Percentiles rank a stretch among this genome's conserved stretches.
Conservation (phyloP, 2,329 filamentous ascomycete genomes). For the Penicillium expansum region DNA sequence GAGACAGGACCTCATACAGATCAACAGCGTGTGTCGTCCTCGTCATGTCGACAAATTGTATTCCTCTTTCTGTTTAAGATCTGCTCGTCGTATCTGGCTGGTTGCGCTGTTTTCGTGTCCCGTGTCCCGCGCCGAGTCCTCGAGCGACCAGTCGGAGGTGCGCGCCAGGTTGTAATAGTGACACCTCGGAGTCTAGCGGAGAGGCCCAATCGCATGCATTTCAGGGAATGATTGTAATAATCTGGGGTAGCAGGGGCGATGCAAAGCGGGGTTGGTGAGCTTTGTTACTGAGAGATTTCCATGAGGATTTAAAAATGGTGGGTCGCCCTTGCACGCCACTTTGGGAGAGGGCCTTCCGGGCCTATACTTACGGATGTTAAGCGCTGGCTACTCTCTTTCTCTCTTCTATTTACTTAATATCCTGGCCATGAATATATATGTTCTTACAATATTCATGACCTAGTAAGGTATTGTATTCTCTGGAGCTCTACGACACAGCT, state of each 20-base stretch:
- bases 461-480: background rate
- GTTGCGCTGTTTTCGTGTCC: background rate
- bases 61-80: background rate
- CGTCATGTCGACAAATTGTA: slow-evolving; percentile 9
- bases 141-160: background rate
- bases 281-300: background rate
- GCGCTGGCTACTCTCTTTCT: background rate
- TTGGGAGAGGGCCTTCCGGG: background rate
- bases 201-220: background rate
- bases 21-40: slow-evolving; percentile 18
- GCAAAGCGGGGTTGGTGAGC: slow-evolving; percentile 3
- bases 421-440: background rate
- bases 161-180: background rate
- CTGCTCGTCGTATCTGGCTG: background rate
- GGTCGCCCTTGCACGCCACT: slow-evolving; percentile 6
- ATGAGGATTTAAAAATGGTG: slow-evolving; percentile 1
- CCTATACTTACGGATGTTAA: background rate
- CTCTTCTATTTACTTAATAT: background rate
- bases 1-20: slow-evolving; percentile 43
- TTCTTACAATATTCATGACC: background rate
- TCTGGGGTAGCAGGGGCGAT: slow-evolving; percentile 1
- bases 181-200: background rate
- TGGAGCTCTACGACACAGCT: background rate
- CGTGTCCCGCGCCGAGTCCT: background rate
- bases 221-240: background rate